Evolutionary conservation across 2,329 filamentous ascomycete genomes (phyloP).

Genomic region (Orbilia brochopaga): DNA sequence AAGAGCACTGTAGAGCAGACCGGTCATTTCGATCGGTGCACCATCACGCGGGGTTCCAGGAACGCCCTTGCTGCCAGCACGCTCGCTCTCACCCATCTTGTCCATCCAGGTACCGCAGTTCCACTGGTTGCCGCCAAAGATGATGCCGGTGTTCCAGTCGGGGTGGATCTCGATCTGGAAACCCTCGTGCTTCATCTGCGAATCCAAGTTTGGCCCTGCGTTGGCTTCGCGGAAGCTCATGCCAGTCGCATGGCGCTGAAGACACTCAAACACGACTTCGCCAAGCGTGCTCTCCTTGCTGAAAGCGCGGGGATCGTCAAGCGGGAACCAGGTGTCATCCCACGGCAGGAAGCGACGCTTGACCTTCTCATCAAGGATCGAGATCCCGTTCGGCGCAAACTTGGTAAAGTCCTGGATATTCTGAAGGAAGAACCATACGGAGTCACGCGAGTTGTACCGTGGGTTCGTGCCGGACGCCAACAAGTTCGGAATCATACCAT

Average conservation of each 20-base stretch:
- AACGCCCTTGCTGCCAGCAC: constrained; percentile 87
- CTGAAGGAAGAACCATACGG: constrained; percentile 97
- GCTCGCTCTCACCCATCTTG: constrained; percentile 98
- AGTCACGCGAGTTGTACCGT: constrained; percentile 93
- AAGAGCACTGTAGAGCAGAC: constrained; percentile 86
- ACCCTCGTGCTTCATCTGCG: constrained; percentile 88
- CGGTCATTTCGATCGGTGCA: constrained; percentile 92
- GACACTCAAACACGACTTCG: constrained; percentile 88
- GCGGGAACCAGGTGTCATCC: constrained; percentile 90
- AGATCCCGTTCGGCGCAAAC: constrained; percentile 76
- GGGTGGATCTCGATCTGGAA: constrained; percentile 78
- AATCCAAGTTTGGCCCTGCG: constrained; percentile 83
- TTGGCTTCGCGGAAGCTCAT: constrained; percentile 95
- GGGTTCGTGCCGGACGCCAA: constrained; percentile 83
- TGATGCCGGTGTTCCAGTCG: constrained; percentile 87
- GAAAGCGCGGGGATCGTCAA: constrained; percentile 82
- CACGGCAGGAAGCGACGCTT: constrained; percentile 89
- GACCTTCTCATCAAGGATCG: constrained; percentile 76
- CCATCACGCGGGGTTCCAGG: constrained; percentile 97
- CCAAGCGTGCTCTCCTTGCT: constrained; percentile 80
- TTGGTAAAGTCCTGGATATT: constrained; percentile 90
- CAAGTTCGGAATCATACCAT: constrained; percentile 97
- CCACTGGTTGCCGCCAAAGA: constrained; percentile 90
- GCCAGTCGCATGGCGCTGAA: constrained; percentile 88
- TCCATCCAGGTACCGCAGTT: constrained; percentile 99